These are phyloP conservation scores for Venturia asperata DNA, from an alignment of 2,329 filamentous ascomycete genomes.

Conservation along the genomic window DNA sequence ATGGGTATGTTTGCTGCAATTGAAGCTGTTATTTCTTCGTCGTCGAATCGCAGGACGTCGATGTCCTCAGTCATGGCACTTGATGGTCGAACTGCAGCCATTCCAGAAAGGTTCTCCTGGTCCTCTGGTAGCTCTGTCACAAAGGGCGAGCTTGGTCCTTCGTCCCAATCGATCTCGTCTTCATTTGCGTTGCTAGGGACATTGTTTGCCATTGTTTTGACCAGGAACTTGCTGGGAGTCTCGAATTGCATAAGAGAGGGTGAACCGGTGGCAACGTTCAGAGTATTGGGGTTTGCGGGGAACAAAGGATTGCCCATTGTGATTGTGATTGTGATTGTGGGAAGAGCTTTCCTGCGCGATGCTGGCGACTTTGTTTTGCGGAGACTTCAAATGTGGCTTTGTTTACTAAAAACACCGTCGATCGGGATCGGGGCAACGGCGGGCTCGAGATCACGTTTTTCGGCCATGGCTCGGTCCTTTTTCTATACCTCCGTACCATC, in stretches of 20 bases:
- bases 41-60: conserved; percentile 15
- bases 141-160: conserved; percentile 44
- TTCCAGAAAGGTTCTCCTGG: conserved; percentile 24
- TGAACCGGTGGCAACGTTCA: conserved; percentile 1
- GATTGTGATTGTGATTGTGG: conserved; percentile 3
- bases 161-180: conserved; percentile 34
- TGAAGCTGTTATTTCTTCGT: conserved; percentile 19
- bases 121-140: conserved; percentile 33
- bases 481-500: too few species aligned
- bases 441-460: too few species aligned
- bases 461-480: too few species aligned
- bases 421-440: neutral
- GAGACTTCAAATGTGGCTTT: neutral
- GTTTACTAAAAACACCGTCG: neutral
- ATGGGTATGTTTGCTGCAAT: conserved; percentile 4
- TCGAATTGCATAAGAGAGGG: neutral
- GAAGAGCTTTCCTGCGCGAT: neutral
- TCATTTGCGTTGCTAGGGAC: conserved; percentile 22
- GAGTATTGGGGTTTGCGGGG: neutral
- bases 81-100: neutral
- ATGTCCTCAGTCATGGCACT: conserved; percentile 12
- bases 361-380: neutral
- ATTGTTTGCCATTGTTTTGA: conserved; percentile 7
- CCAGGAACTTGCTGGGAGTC: conserved; percentile 5
- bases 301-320: conserved; percentile 16